Percentiles rank a stretch among this genome's conserved stretches.
These are phyloP conservation scores for Allantophomopsis lycopodina DNA, from an alignment of 2,329 filamentous ascomycete species.

Conservation along the genomic window DNA sequence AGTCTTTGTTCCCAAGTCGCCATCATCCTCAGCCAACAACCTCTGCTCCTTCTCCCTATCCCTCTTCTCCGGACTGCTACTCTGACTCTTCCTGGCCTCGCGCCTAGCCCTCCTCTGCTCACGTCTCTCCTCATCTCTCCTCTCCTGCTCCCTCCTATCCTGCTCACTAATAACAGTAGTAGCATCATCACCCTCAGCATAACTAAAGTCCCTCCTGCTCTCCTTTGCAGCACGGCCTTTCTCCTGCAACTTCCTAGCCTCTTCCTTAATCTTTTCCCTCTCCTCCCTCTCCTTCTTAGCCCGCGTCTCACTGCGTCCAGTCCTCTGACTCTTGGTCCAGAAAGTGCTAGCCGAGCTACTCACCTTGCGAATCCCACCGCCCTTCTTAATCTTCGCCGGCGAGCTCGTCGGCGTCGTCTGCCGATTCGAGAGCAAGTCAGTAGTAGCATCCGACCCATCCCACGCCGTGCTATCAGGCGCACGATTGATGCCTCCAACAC, in stretches of 20 bases:
- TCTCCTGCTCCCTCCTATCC: constrained; percentile 3
- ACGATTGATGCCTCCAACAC: constrained; percentile 81
- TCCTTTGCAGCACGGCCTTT: constrained; percentile 27
- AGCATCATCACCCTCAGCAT: constrained; percentile 16
- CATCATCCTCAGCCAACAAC: constrained; percentile 7
- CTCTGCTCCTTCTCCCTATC: constrained; percentile 3
- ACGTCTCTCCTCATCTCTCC: neutral
- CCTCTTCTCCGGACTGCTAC: constrained; percentile 3
- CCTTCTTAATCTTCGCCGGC: constrained; percentile 21
- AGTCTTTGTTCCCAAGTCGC: constrained; percentile 18
- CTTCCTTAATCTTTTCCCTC: constrained; percentile 38
- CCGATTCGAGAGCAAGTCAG: constrained; percentile 45
- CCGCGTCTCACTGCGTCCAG: neutral
- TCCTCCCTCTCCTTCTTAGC: constrained; percentile 19
- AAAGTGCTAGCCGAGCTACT: constrained; percentile 7
- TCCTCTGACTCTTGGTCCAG: constrained; percentile 5
- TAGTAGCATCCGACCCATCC: constrained; percentile 50
- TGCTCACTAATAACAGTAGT: constrained; percentile 6
- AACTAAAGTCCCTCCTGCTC: constrained; percentile 17
- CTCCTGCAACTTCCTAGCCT: constrained; percentile 40
- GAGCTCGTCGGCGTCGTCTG: constrained; percentile 42
- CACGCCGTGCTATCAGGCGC: constrained; percentile 66
- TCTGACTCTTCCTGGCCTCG: neutral
- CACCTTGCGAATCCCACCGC: constrained; percentile 16
- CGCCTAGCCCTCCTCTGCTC: neutral